Evolutionary conservation across 192 early-diverging fungal genomes (phyloP).

Genomic region (Allomyces macrogynus): DNA sequence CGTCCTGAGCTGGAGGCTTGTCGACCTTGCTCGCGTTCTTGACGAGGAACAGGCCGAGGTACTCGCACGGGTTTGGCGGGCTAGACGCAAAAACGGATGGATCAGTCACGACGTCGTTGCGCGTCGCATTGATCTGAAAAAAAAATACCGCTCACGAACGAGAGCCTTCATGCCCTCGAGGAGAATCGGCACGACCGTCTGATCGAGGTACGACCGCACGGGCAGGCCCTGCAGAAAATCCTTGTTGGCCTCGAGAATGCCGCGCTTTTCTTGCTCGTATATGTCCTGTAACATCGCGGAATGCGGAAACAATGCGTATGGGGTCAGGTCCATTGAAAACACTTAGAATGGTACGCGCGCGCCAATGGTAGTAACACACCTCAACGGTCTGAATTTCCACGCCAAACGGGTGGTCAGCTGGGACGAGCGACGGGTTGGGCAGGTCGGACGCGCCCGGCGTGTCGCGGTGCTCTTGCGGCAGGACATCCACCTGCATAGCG

Average conservation of each 20-base stretch:
- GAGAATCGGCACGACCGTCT: slow-evolving; percentile 25
- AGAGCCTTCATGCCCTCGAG: slow-evolving; percentile 27
- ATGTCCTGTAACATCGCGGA: neutral
- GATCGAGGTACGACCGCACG: slow-evolving; percentile 22
- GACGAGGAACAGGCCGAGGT: slow-evolving; percentile 17
- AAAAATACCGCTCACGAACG: slow-evolving; percentile 21
- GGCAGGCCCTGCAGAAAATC: slow-evolving; percentile 11
- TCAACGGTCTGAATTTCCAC: no score
- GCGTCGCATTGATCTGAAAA: neutral
- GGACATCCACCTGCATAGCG: no score
- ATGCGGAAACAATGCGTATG: no score
- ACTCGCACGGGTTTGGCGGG: slow-evolving; percentile 25
- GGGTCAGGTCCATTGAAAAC: no score
- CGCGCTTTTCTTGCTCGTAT: neutral
- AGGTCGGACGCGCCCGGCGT: no score
- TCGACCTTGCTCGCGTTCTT: slow-evolving; percentile 6
- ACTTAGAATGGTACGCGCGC: no score
- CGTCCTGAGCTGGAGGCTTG: neutral
- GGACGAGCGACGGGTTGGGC: no score
- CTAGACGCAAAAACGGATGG: slow-evolving; percentile 3
- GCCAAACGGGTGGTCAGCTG: no score
- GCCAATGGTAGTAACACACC: no score
- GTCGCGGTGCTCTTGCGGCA: no score
- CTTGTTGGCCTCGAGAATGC: neutral
- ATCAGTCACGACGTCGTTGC: no score